phyloP scores from a whole-genome alignment of 176 grass and related monocot genomes.

The Juncus effusus region DNA sequence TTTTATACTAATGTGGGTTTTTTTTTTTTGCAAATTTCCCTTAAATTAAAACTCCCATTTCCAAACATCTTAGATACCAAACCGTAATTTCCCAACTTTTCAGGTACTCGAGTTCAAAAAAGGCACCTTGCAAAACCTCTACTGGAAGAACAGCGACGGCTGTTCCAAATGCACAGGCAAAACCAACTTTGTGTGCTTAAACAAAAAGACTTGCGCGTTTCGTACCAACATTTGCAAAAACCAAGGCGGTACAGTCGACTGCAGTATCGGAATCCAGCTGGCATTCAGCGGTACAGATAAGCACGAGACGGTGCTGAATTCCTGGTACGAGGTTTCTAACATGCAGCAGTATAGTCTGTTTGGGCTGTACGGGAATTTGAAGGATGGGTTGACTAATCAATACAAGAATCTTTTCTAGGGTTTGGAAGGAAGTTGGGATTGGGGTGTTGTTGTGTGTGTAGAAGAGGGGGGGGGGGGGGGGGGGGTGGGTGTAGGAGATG shows the following conservation, averaged over 20 bases:
- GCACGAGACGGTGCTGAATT: constrained; percentile 83
- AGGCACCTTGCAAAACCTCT: constrained; percentile 81
- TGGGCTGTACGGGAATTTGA: constrained; percentile 80
- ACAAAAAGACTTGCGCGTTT: constrained; percentile 69
- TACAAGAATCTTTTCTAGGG: constrained; percentile 76
- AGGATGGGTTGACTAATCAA: constrained; percentile 54
- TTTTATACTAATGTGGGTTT: too few species aligned
- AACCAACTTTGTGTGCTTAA: constrained; percentile 61
- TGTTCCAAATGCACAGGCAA: constrained; percentile 65
- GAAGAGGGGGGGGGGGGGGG: too few species aligned
- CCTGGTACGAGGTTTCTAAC: constrained; percentile 95
- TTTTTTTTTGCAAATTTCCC: too few species aligned
- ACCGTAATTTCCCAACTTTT: background rate
- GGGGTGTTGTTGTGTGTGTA: too few species aligned
- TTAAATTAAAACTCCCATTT: too few species aligned
- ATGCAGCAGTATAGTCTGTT: constrained; percentile 88
- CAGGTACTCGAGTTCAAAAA: constrained; percentile 97
- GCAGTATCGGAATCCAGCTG: constrained; percentile 85
- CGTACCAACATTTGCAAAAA: constrained; percentile 66
- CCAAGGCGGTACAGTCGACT: constrained; percentile 82
- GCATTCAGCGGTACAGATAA: constrained; percentile 94
- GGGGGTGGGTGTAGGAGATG: too few species aligned
- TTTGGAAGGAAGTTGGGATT: background rate
- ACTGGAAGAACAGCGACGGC: constrained; percentile 76
- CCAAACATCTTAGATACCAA: background rate